These are phyloP conservation scores for Ophiocordyceps camponoti-leonardi DNA, from an alignment of 2,329 filamentous ascomycete species.

Conservation along the genomic window DNA sequence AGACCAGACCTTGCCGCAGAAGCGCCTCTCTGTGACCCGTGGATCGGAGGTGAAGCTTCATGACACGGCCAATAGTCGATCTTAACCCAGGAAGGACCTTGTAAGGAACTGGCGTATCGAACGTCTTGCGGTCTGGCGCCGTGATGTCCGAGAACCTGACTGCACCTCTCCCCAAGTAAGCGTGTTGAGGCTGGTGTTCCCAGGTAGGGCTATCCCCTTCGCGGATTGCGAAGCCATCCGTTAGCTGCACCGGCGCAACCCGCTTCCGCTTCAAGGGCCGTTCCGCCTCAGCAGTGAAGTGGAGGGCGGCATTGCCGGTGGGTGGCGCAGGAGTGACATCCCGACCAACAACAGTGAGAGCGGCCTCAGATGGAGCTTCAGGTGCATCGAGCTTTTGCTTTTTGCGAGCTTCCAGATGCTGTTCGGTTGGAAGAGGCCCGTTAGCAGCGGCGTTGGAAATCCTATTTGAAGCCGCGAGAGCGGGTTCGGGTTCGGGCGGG, in stretches of 20 bases:
- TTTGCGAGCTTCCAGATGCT: background rate
- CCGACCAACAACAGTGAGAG: background rate
- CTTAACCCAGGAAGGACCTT: slow-evolving; percentile 23
- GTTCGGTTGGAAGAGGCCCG: background rate
- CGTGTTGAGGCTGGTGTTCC: slow-evolving; percentile 7
- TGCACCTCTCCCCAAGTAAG: slow-evolving; percentile 19
- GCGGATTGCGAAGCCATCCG: background rate
- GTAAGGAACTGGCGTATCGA: slow-evolving; percentile 10
- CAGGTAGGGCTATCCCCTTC: slow-evolving; percentile 1
- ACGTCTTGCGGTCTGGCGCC: slow-evolving; percentile 8
- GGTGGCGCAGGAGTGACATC: background rate
- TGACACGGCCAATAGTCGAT: slow-evolving; percentile 21
- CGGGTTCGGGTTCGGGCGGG: background rate
- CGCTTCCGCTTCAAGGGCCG: slow-evolving; percentile 11
- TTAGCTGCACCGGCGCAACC: slow-evolving; percentile 8
- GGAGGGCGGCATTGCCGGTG: too few relatives aligned
- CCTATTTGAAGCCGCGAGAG: background rate
- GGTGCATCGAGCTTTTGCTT: background rate
- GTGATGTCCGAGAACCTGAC: slow-evolving; percentile 9
- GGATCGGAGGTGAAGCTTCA: slow-evolving; percentile 21
- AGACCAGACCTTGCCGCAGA: slow-evolving; percentile 2
- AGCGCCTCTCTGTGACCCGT: slow-evolving; percentile 8
- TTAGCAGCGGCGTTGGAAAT: background rate
- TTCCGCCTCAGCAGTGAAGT: background rate
- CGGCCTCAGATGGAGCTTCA: background rate